Base-by-base conservation (phyloP, 2,329 filamentous ascomycete species). In the Alternaria infectoria region DNA sequence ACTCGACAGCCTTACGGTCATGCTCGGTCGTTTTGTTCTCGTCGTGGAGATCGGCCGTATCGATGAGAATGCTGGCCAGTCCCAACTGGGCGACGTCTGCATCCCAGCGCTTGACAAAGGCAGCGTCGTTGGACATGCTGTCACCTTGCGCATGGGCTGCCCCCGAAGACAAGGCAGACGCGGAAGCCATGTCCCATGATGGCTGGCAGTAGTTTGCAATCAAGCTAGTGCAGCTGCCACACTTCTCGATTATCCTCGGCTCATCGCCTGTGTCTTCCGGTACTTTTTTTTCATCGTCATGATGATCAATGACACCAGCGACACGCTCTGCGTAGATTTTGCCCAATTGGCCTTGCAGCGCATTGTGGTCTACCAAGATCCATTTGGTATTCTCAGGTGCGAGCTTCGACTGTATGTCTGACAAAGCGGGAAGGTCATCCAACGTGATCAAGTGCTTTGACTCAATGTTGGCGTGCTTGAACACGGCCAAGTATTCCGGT, bases 341-440 rank as follows among this genome's bases (percentile, higher is more conserved):
- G 15, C 84, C 86, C 15, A 95, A 81, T 13, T 80, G 72, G 0
- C 91, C 91, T 6, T 90, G 90, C 51, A 93, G 82, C 1, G 83
- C 85, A 75, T 96, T 96, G 82, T 96, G 93, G 80, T 96, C 92
- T 5, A 96, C 91, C 1, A 96, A 83, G 17, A 93, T 80, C 91
- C 91, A 93, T 54, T 82, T 83, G 2, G 90, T 90, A 50, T 88
- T 85, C 25, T 86, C 83, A 0, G 87, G 83, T 0, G 77, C 71
- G 11, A 91, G 75, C 58, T 71, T 68, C 28, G 71, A 58, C 2
- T 83, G 83, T 0, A 87, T 81, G n/a, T 85, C 83, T 5, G 82
- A 83, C 13, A 87, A 77, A 10, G 85, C 72, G 5, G 84, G 83
- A 1, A 90, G 76, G 66, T 90, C 88, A 65, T 86, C 84, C 4